Percentiles rank a stretch among this genome's conserved stretches.
phyloP scores from a whole-genome alignment of 176 grass and related monocot species.

The Cenchrus americanus region DNA sequence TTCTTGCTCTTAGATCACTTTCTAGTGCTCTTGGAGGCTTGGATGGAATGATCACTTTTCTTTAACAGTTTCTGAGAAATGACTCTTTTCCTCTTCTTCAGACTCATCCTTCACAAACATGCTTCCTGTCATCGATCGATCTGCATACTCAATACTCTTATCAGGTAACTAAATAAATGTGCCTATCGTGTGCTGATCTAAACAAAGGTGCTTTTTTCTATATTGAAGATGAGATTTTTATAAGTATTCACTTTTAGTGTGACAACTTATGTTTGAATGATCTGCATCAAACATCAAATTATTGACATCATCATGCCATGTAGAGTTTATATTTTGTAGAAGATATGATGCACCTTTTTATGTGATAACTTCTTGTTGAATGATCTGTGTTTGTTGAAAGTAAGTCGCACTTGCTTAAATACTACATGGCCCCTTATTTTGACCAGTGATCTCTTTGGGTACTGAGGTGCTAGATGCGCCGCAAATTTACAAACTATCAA shows the following conservation, averaged over 20 bases:
- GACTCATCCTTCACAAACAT: slow-evolving; percentile 97
- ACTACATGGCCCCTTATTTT: background rate
- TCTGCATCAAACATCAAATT: background rate
- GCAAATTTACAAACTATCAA: background rate
- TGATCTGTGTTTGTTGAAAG: background rate
- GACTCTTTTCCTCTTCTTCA: slow-evolving; percentile 44
- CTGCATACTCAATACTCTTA: slow-evolving; percentile 96
- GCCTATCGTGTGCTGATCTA: background rate
- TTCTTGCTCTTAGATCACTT: slow-evolving; percentile 5
- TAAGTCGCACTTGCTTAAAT: background rate
- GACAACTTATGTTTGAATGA: background rate
- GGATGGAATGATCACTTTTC: background rate
- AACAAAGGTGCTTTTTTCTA: background rate
- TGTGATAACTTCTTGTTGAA: no score
- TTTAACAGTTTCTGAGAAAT: slow-evolving; percentile 4
- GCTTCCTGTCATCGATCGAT: slow-evolving; percentile 97
- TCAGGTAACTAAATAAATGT: slow-evolving; percentile 60
- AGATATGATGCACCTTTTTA: background rate
- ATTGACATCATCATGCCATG: background rate
- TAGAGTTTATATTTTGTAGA: background rate
- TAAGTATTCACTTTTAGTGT: background rate
- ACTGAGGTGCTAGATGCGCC: background rate
- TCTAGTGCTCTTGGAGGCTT: background rate
- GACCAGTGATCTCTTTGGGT: background rate
- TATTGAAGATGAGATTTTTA: background rate